Conservation (phyloP, 768 basidiomycete species). For the Coprinopsis cinerea region DNA sequence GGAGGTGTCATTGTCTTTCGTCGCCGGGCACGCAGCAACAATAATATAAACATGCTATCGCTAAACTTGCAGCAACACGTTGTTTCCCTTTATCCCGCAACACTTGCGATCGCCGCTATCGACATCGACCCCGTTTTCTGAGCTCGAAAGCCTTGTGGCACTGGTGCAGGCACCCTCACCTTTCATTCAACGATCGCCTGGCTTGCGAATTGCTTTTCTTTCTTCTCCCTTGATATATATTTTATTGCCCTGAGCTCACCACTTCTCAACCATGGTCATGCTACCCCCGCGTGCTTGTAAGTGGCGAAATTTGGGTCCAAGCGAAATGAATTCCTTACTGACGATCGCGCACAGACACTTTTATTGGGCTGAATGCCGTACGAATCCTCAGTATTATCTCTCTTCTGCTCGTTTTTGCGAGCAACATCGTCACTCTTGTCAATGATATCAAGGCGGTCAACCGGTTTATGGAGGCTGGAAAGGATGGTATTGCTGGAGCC, state of each 20-base stretch:
- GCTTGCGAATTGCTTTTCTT: constrained; percentile 4
- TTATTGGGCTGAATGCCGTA: constrained; percentile 74
- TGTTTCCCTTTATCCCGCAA: background rate
- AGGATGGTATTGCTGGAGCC: constrained; percentile 23
- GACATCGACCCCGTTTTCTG: background rate
- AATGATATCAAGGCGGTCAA: constrained; percentile 75
- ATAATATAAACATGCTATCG: background rate
- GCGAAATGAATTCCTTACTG: background rate
- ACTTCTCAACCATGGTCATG: constrained; percentile 22
- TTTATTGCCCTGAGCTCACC: no score
- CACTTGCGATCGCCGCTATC: background rate
- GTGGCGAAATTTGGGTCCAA: constrained; percentile 11
- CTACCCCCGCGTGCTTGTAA: constrained; percentile 34
- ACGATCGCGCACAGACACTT: constrained; percentile 41
- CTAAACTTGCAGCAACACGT: no score
- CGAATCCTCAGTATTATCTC: constrained; percentile 76
- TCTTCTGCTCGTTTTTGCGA: constrained; percentile 74
- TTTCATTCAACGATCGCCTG: constrained; percentile 3
- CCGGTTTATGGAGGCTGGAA: constrained; percentile 41
- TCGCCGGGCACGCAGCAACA: background rate
- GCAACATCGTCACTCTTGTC: constrained; percentile 68
- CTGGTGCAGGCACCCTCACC: constrained; percentile 4
- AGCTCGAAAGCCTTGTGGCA: no score
- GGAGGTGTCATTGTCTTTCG: background rate
- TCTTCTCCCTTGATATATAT: background rate